Conservation (phyloP, 208 protist genomes). For the Acanthamoeba lenticulata region DNA sequence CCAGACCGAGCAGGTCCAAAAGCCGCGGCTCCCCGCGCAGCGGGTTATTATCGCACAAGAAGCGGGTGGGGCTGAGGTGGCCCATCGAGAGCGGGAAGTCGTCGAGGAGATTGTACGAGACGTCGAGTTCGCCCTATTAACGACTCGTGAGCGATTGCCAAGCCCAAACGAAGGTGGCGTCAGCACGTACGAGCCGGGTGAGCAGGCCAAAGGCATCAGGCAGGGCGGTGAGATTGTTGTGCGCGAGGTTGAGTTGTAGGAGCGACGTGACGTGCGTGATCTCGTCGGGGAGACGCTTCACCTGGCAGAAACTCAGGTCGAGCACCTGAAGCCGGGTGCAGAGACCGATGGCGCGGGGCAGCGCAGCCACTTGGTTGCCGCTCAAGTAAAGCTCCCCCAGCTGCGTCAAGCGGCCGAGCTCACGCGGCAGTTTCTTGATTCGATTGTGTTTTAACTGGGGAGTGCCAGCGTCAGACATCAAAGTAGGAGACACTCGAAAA, state of each 20-base stretch:
- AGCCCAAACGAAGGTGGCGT: not conserved
- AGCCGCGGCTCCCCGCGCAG: not conserved
- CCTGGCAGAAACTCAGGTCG: not conserved
- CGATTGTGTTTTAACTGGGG: constrained; percentile 41
- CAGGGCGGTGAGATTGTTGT: constrained; percentile 11
- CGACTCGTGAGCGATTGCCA: not conserved
- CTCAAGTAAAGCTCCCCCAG: not conserved
- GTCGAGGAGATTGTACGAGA: not conserved
- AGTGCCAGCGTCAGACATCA: not conserved
- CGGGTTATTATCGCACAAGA: not conserved
- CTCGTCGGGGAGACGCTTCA: not conserved
- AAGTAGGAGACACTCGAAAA: not conserved
- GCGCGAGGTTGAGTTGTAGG: not conserved
- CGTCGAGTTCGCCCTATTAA: not conserved
- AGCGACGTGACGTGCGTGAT: not conserved
- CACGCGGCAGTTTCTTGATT: constrained; percentile 7
- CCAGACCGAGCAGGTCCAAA: not conserved
- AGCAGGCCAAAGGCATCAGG: not conserved
- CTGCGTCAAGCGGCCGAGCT: not conserved
- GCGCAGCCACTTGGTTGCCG: not conserved
- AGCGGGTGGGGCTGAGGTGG: not conserved
- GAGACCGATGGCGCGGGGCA: not conserved
- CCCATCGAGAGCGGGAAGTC: constrained; percentile 20
- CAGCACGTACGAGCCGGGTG: not conserved
- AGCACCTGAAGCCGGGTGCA: not conserved